phyloP scores from a whole-genome alignment of 2,329 filamentous ascomycete genomes.

The Fusarium redolens region DNA sequence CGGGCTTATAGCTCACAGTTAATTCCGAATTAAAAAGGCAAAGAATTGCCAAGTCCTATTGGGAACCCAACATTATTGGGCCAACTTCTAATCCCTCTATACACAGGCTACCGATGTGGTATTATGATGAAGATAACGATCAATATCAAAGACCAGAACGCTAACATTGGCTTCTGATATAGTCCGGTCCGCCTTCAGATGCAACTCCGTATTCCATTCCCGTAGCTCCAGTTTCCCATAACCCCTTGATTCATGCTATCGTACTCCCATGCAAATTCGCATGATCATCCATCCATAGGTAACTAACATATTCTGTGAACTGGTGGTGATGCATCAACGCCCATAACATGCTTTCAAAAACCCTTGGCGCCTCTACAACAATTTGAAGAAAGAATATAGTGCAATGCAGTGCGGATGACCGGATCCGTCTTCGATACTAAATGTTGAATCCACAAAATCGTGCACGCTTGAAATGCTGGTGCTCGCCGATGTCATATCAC shows the following conservation, averaged over 20 bases:
- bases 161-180: slow-evolving; percentile 24
- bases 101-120: slow-evolving; percentile 29
- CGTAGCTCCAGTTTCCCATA: slow-evolving; percentile 41
- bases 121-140: slow-evolving; percentile 38
- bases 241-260: slow-evolving; percentile 41
- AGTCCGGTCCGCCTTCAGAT: slow-evolving; percentile 38
- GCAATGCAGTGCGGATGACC: slow-evolving; percentile 46
- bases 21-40: not conserved
- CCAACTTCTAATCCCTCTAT: slow-evolving; percentile 40
- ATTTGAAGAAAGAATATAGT: slow-evolving; percentile 46
- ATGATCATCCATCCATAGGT: slow-evolving; percentile 37
- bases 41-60: slow-evolving; percentile 19
- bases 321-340: slow-evolving; percentile 50
- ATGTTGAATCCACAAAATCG: slow-evolving; percentile 33
- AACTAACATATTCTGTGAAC: slow-evolving; percentile 38
- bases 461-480: slow-evolving; percentile 9
- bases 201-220: slow-evolving; percentile 42
- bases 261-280: slow-evolving; percentile 46
- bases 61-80: slow-evolving; percentile 15
- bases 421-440: slow-evolving; percentile 38
- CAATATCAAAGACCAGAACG: slow-evolving; percentile 39
- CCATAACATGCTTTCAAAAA: slow-evolving; percentile 51
- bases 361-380: slow-evolving; percentile 48
- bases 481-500: slow-evolving; percentile 28
- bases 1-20: not conserved